Base-by-base conservation (phyloP, 2,329 filamentous ascomycete genomes). In the Talaromyces amestolkiae region DNA sequence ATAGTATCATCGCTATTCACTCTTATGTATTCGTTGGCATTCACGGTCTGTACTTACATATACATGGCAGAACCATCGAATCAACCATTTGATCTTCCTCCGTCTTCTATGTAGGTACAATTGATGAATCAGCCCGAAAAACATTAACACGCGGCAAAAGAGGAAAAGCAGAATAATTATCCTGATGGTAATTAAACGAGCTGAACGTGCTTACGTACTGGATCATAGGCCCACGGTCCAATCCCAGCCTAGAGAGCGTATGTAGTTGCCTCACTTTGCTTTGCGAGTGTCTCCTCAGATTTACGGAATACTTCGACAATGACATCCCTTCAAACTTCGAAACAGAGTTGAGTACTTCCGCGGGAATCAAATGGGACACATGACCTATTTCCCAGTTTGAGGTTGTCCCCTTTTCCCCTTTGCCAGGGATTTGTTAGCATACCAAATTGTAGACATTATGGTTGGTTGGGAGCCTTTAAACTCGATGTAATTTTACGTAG, bases 311-410 rank as follows among this genome's bases (percentile, higher is more conserved):
- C 9, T 54, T 19, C 27, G 51, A 56, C 33, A 35, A 37, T 22
- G 53, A 56, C 33, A 56, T 22, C 24, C 31, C 31, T 10, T 15
- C n/a, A 31, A 22, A 47, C 11, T 17, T 27, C 47, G 24, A 27
- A 27, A 51, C 22, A 27, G 22, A 31, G 2, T 51, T 13, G 11
- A 24, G 8, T 22, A 56, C 53, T 37, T 56, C 53, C 53, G 53
- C 53, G 53, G 51, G 33, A 56, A 39, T 56, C 8, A 24, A 37
- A 39, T 39, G 33, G n/a, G 31, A 22, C 53, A 56, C 53, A 56
- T 56, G 53, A 56, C 33, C 53, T 56, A 37, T 39, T 56, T 56
- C 19, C n/a, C 33, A 22, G 19, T 56, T n/a, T 56, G 53, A 56
- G 10, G n/a, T 31, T 56, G 19, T 56, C n/a, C 53, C 33, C n/a